Conservation (phyloP, 352 stramenopile genomes). For the Phytopythium mirpurense region DNA sequence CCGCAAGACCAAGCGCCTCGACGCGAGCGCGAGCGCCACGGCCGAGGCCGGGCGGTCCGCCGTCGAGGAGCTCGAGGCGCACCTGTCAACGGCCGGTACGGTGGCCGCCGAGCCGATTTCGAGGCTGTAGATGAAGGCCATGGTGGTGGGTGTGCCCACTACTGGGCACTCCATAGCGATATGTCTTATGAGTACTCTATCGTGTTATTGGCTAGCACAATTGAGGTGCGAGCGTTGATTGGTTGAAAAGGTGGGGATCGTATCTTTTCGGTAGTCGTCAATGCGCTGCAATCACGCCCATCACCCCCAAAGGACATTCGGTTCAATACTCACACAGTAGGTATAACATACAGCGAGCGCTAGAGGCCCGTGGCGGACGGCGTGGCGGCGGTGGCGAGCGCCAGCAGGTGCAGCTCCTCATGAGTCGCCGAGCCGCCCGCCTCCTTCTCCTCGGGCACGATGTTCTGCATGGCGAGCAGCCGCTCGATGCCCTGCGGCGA, state of each 20-base stretch:
- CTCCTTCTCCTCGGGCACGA: conserved; percentile 28
- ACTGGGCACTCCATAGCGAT: too few species aligned
- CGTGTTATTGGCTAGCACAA: too few species aligned
- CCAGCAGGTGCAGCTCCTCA: conserved; percentile 71
- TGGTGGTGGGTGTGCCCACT: too few species aligned
- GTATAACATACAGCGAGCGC: too few species aligned
- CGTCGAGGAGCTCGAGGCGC: conserved; percentile 9
- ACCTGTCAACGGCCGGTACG: background rate
- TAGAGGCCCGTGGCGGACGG: conserved; percentile 8
- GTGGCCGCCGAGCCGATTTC: background rate
- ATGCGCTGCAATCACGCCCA: too few species aligned
- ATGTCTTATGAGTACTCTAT: too few species aligned
- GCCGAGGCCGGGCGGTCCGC: background rate
- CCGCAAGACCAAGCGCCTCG: conserved; percentile 27
- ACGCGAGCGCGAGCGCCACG: conserved; percentile 7
- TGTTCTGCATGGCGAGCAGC: conserved; percentile 56
- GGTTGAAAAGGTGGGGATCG: too few species aligned
- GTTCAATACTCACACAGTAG: too few species aligned
- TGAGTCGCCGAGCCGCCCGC: conserved; percentile 19
- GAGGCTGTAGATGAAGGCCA: conserved; percentile 1
- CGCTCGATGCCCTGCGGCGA: conserved; percentile 66
- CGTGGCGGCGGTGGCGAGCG: conserved; percentile 30
- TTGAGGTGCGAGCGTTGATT: too few species aligned
- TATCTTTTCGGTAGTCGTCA: too few species aligned
- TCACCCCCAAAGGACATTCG: background rate